Evolutionary conservation across 208 protist species (phyloP), one percentile per base, ranked within the genome.

Genomic region (Naegleria fowleri): DNA sequence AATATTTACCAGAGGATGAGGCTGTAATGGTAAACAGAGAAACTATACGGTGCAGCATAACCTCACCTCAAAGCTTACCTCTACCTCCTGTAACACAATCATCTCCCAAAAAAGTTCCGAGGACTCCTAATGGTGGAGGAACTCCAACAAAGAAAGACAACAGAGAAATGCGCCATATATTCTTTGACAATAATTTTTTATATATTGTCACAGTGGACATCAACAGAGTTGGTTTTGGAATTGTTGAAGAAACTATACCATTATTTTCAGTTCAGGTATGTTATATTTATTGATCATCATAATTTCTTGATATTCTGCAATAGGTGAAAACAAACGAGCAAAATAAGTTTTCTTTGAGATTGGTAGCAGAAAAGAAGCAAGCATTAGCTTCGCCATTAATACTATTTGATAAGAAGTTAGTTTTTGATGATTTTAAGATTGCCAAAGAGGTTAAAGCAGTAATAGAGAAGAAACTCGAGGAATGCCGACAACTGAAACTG

Each of bases 371-470:
- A 79, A 29, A 33, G 29, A 79, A 79, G 25, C 67, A 79, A 79
- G 13, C 25, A 29, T 33, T 36, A 36, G 16, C 25, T 13, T 79
- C 67, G 19, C 67, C 67, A 79, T 13, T 79, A 36, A n/a, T 79
- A 36, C 67, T 79, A 36, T 79, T 79, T 36, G 67, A 79, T 36
- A 79, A 79, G 25, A 79, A 79, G n/a, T 79, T 79, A 33, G 67
- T 79, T 25, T 79, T 79, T 79, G 67, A 79, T 36, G 67, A 79
- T 79, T 79, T 79, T 9, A 79, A 79, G 29, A 79, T 79, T 79
- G 67, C 67, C 9, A 79, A 79, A 33, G 67, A 79, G n/a, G 67
- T 79, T n/a, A 79, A 79, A 79, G 7, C 67, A 79, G n/a, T 79
- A 79, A 36, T 79, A 13, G 67, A 79, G 7, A 79, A 79, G 29